Evolutionary conservation across 2,329 filamentous ascomycete genomes (phyloP).

Genomic region (Colletotrichum sp.): DNA sequence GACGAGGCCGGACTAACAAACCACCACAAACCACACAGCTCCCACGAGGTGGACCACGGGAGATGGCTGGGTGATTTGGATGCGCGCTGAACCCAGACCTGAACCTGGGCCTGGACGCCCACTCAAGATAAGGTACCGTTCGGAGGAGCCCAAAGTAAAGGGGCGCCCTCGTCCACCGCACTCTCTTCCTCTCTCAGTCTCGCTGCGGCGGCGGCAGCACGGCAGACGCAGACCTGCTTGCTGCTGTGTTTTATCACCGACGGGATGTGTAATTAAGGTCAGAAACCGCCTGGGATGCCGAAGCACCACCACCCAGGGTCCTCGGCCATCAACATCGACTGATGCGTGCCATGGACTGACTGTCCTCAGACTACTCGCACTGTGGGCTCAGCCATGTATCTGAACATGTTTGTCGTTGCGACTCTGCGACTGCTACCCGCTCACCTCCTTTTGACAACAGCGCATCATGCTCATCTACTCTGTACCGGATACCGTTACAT

Average conservation of each 20-base stretch:
- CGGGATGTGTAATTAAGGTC: conserved; percentile 9
- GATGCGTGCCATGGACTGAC: not conserved
- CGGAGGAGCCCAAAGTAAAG: not conserved
- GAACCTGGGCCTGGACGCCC: not conserved
- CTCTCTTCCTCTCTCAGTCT: not conserved
- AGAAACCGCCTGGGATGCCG: not conserved
- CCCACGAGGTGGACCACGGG: not conserved
- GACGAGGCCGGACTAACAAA: not conserved
- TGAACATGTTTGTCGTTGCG: not conserved
- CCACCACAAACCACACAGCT: not conserved
- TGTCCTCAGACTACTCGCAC: not conserved
- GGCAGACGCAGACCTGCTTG: not conserved
- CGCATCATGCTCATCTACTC: not conserved
- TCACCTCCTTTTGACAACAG: not conserved
- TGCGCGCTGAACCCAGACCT: conserved; percentile 13
- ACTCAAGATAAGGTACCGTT: conserved; percentile 7
- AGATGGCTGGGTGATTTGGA: conserved; percentile 21
- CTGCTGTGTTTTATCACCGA: not conserved
- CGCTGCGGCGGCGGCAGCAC: not conserved
- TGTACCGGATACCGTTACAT: conserved; percentile 10
- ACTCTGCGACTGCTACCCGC: not conserved
- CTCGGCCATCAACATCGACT: not conserved
- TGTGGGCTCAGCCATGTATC: not conserved
- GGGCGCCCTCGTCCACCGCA: not conserved
- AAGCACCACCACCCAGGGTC: not conserved